Base-by-base conservation (phyloP, 2,329 filamentous ascomycete genomes). In the Fusarium sp. region DNA sequence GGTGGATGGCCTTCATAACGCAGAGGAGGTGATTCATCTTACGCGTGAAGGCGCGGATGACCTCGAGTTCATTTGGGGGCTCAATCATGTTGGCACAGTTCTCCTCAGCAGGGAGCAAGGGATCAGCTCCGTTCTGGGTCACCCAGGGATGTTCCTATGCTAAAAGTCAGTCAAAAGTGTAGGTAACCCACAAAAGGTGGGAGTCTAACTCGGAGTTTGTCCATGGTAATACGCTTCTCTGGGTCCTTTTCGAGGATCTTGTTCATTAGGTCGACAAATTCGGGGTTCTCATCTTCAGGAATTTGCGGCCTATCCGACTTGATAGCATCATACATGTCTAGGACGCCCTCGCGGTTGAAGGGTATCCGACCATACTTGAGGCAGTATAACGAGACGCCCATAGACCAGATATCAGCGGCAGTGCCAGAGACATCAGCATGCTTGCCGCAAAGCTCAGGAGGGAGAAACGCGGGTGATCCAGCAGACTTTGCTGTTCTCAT, bases 361-460 rank as follows among this genome's bases (percentile, higher is more conserved):
- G 96, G 96, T 70, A 99, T 92, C 59, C 86, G 88, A 35, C 96
- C 96, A 78, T 97, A 98, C 70, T 93, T 92, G 42, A 99, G 87
- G 81, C 96, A 99, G 81, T 96, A 98, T 3, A 99, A 86, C 2
- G 95, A 97, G 10, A 98, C 92, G 8, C 96, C 96, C 96, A 98
- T 98, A 5, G 96, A 97, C 96, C 96, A 99, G 63, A 99, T 95
- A 82, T 99, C 96, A 5, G 94, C 94, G 5, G 96, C 95, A 77
- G 91, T 93, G 13, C 96, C 96, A 4, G 94, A 96, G 2, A 98
- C 92, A 74, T 95, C 92, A 1, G 94, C 94, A 80, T 98, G 96
- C 77, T 90, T 95, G 9, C 91, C 92, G 79, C 96, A 99, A 14
- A 99, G 87, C 82, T 99, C 96, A 0, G 96, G 96, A 0, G 96